These are phyloP conservation scores for Hygrocybe punicea DNA, from an alignment of 768 basidiomycete genomes.

Conservation along the genomic window DNA sequence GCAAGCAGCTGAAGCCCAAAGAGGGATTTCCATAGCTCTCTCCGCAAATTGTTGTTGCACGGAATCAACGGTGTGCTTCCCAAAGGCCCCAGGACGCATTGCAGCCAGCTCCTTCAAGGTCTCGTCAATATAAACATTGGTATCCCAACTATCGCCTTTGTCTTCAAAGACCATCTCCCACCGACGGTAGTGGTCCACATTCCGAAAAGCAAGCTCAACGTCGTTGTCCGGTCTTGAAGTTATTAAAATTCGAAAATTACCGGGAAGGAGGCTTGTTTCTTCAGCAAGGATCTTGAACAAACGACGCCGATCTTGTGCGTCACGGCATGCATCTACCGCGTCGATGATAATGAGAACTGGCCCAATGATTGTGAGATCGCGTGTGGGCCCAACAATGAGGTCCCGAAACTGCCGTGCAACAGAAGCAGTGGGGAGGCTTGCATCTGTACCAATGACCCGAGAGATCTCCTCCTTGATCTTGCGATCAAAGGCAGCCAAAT, in stretches of 20 bases:
- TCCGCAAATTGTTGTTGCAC: neutral
- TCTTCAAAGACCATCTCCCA: neutral
- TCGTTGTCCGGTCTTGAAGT: constrained; percentile 28
- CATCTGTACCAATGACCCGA: neutral
- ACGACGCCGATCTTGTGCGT: constrained; percentile 6
- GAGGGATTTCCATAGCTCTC: neutral
- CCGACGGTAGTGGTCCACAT: neutral
- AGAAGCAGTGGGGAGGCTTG: neutral
- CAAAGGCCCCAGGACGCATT: neutral
- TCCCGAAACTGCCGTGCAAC: constrained; percentile 22
- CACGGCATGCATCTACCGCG: constrained; percentile 30
- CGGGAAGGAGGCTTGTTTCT: constrained; percentile 11
- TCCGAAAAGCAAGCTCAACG: constrained; percentile 5
- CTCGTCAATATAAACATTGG: neutral
- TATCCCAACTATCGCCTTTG: neutral
- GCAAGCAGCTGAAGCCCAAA: neutral
- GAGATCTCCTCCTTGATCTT: constrained; percentile 9
- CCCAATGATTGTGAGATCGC: constrained; percentile 20
- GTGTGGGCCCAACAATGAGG: constrained; percentile 27
- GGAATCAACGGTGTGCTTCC: constrained; percentile 11
- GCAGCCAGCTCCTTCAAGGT: neutral
- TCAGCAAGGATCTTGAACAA: neutral
- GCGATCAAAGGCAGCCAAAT: constrained; percentile 32
- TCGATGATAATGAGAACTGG: constrained; percentile 37
- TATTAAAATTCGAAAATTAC: constrained; percentile 26